Conservation (phyloP, 2,329 filamentous ascomycete species). For the Elsinoe arachidis region DNA sequence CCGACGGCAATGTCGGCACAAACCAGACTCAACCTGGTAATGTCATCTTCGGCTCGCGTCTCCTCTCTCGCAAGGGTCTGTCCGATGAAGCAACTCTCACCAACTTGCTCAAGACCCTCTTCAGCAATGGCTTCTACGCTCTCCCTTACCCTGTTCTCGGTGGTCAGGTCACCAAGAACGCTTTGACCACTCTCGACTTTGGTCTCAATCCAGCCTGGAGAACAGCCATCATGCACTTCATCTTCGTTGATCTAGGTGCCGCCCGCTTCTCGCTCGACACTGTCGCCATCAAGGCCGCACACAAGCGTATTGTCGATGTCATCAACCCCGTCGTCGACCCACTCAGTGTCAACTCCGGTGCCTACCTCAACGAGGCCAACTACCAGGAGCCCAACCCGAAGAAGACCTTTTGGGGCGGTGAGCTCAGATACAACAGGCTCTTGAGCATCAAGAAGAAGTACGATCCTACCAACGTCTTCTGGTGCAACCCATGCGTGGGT, state of each 20-base stretch:
- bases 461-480: conserved; percentile 35
- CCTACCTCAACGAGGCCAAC: conserved; percentile 23
- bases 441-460: conserved; percentile 33
- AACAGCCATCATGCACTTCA: conserved; percentile 10
- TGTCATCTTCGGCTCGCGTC: conserved; percentile 14
- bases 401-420: conserved; percentile 35
- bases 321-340: conserved; percentile 32
- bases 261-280: neutral
- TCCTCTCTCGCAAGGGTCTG: conserved; percentile 14
- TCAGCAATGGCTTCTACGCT: neutral
- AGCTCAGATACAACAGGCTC: conserved; percentile 28
- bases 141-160: conserved; percentile 7
- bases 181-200: conserved; percentile 11
- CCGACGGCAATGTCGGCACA: conserved; percentile 5
- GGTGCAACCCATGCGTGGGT: conserved; percentile 8
- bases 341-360: conserved; percentile 31
- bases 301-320: conserved; percentile 16
- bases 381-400: conserved; percentile 35
- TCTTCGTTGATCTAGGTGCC: neutral
- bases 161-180: conserved; percentile 5
- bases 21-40: conserved; percentile 11
- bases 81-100: neutral
- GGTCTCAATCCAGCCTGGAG: conserved; percentile 16
- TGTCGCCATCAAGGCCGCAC: conserved; percentile 7
- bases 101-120: conserved; percentile 1